These are phyloP conservation scores for Triangularia setosa DNA, from an alignment of 2,329 filamentous ascomycete genomes.

Conservation along the genomic window DNA sequence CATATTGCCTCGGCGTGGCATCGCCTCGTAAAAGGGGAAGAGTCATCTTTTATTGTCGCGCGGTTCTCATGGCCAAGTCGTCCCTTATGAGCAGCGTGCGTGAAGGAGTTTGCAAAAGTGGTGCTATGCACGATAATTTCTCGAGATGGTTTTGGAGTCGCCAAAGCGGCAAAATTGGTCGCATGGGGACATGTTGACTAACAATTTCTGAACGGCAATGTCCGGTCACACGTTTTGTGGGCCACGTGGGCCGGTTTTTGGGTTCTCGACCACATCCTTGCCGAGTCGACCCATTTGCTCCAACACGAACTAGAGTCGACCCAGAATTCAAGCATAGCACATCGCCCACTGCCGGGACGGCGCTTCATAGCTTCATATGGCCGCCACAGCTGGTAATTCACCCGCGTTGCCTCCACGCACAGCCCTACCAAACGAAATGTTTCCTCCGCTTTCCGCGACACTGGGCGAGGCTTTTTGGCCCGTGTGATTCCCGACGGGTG, in stretches of 20 bases:
- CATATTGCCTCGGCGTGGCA: background rate
- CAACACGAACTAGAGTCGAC: slow-evolving; percentile 1
- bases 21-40: background rate
- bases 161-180: background rate
- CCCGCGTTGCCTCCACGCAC: background rate
- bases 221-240: slow-evolving; percentile 26
- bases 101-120: background rate
- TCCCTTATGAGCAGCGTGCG: background rate
- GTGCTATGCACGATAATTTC: slow-evolving; percentile 23
- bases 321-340: background rate
- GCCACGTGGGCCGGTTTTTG: slow-evolving; percentile 2
- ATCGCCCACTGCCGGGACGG: background rate
- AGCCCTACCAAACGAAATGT: background rate
- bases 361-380: background rate
- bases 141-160: slow-evolving; percentile 18
- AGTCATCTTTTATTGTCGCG: background rate
- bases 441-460: background rate
- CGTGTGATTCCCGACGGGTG: background rate
- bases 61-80: background rate
- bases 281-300: slow-evolving; percentile 15
- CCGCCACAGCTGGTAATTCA: background rate
- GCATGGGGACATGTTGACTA: slow-evolving; percentile 12
- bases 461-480: background rate
- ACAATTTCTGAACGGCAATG: slow-evolving; percentile 18
- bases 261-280: slow-evolving; percentile 9